These are phyloP conservation scores for Nicotiana rustica DNA, from an alignment of 305 asterid species.

Conservation along the genomic window DNA sequence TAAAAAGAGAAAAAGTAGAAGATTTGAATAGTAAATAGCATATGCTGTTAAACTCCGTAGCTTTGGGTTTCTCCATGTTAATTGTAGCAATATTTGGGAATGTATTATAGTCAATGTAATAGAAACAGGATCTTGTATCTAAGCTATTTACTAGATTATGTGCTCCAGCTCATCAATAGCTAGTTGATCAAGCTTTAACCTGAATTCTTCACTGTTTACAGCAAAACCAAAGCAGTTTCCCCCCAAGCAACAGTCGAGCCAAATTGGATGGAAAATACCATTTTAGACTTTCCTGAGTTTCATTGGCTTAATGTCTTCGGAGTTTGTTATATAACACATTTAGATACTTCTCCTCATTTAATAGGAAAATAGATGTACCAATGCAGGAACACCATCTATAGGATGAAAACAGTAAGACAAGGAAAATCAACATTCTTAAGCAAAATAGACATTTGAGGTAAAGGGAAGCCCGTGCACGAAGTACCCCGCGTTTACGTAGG, in stretches of 20 bases:
- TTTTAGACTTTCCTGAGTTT: not conserved
- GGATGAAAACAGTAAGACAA: not conserved
- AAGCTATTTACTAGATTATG: not conserved
- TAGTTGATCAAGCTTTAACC: slow-evolving; percentile 19
- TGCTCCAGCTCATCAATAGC: slow-evolving; percentile 14
- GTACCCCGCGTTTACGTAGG: too few relatives aligned
- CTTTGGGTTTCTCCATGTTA: not conserved
- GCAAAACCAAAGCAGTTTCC: not conserved
- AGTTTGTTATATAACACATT: not conserved
- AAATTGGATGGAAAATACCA: not conserved
- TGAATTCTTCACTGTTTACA: slow-evolving; percentile 13
- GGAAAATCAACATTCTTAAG: slow-evolving; percentile 5
- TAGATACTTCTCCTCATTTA: not conserved
- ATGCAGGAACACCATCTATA: not conserved
- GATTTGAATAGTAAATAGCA: not conserved
- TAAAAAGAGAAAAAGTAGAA: not conserved
- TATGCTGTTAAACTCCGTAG: not conserved
- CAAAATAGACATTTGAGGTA: not conserved
- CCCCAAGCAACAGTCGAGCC: not conserved
- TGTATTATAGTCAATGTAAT: not conserved
- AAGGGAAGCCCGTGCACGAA: too few relatives aligned
- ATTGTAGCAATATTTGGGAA: not conserved
- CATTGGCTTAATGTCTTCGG: not conserved
- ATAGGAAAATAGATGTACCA: not conserved
- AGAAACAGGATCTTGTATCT: not conserved